Evolutionary conservation across 805 yeast genomes (phyloP).

Genomic region (Novakomyces olei): DNA sequence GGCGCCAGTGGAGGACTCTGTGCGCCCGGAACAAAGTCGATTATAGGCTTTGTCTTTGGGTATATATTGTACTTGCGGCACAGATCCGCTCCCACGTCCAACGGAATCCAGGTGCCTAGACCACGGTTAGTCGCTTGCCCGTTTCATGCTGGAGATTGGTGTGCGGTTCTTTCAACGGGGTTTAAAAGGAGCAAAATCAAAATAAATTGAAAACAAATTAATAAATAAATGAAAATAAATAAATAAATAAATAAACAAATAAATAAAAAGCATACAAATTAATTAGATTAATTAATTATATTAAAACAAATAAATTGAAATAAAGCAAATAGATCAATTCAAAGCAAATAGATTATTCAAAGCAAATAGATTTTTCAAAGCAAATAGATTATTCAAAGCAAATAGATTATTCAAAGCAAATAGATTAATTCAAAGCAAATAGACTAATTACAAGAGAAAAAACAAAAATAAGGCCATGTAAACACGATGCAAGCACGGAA

Average conservation of each 20-base stretch:
- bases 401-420: no score
- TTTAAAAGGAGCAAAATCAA: no score
- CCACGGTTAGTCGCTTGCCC: no score
- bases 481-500: no score
- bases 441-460: background rate
- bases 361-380: background rate
- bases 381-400: background rate
- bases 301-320: conserved; percentile 3
- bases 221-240: no score
- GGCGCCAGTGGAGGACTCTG: conserved; percentile 50
- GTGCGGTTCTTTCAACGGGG: no score
- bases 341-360: background rate
- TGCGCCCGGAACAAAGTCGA: conserved; percentile 33
- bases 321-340: background rate
- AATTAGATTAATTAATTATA: no score
- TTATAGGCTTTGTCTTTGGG: conserved; percentile 39
- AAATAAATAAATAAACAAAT: no score
- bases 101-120: conserved; percentile 90
- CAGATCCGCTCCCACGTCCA: conserved; percentile 46
- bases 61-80: conserved; percentile 44
- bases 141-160: no score
- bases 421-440: no score
- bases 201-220: no score
- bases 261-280: no score
- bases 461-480: background rate